Percentiles rank a stretch among this genome's conserved stretches.
Evolutionary conservation across 23 red algal genomes (phyloP).

Genomic region (Agarophyton chilense): DNA sequence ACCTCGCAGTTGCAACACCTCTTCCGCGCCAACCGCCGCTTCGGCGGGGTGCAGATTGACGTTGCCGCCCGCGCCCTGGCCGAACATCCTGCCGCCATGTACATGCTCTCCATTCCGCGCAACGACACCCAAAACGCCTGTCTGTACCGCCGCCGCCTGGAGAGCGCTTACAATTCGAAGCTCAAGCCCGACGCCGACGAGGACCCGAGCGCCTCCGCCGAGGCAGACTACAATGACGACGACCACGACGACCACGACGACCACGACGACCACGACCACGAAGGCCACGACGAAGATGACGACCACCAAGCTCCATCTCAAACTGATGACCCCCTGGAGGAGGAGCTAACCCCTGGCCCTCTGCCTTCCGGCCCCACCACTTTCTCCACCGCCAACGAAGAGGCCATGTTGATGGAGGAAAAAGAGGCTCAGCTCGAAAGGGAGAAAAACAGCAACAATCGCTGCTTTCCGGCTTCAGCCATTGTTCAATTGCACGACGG

Average conservation of each 20-base stretch:
- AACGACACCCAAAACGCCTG: background rate
- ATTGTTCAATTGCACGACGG: slow-evolving; percentile 70
- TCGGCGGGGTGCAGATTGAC: background rate
- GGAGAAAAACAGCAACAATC: background rate
- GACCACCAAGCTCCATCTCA: background rate
- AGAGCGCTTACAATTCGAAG: background rate
- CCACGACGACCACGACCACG: background rate
- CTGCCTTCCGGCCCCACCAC: background rate
- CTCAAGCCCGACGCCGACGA: background rate
- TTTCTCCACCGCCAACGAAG: background rate
- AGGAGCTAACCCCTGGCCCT: background rate
- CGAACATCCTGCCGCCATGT: background rate
- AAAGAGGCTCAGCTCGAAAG: background rate
- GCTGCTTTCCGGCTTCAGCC: slow-evolving; percentile 64
- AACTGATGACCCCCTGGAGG: slow-evolving; percentile 19
- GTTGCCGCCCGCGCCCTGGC: background rate
- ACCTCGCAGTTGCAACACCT: slow-evolving; percentile 20
- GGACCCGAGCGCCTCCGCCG: background rate
- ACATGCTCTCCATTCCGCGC: slow-evolving; percentile 22
- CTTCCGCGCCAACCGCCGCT: slow-evolving; percentile 8
- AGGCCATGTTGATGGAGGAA: background rate
- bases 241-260: background rate
- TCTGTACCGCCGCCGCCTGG: background rate
- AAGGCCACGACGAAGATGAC: background rate
- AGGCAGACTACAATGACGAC: background rate